Conservation (phyloP, 768 basidiomycete genomes). For the Chalciporus piperatus region DNA sequence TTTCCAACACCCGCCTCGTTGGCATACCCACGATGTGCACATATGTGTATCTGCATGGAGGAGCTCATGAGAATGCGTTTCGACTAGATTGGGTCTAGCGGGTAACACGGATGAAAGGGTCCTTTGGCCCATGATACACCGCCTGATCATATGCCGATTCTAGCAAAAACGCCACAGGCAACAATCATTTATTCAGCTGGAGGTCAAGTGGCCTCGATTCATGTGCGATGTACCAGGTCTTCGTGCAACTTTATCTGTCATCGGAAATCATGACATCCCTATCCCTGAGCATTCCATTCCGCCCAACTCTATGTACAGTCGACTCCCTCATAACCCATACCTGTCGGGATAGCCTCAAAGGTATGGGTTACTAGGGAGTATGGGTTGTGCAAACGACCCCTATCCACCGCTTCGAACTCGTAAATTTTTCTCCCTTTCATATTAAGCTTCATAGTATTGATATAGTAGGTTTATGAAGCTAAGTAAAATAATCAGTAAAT, state of each 20-base stretch:
- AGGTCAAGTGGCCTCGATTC: slow-evolving; percentile 7
- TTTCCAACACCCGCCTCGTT: background rate
- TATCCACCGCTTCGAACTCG: too few relatives aligned
- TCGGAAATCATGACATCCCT: background rate
- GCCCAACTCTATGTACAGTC: background rate
- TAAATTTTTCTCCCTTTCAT: too few relatives aligned
- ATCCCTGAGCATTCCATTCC: background rate
- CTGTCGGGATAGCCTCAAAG: too few relatives aligned
- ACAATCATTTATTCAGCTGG: slow-evolving; percentile 5
- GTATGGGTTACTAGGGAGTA: too few relatives aligned
- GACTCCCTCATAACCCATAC: too few relatives aligned
- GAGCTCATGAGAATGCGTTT: slow-evolving; percentile 21
- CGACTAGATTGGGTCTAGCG: slow-evolving; percentile 8
- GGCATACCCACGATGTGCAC: slow-evolving; percentile 11
- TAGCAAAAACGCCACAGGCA: slow-evolving; percentile 15
- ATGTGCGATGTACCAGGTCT: background rate
- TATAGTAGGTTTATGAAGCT: too few relatives aligned
- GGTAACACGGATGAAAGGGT: slow-evolving; percentile 7
- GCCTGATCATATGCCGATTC: slow-evolving; percentile 1
- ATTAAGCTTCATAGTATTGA: too few relatives aligned
- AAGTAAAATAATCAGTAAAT: too few relatives aligned
- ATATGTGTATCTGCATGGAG: too few relatives aligned
- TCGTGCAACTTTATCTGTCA: background rate
- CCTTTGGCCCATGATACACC: slow-evolving; percentile 5
- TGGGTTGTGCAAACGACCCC: too few relatives aligned